phyloP scores from a whole-genome alignment of 768 basidiomycete genomes.

The Panaeolus cyanescens region DNA sequence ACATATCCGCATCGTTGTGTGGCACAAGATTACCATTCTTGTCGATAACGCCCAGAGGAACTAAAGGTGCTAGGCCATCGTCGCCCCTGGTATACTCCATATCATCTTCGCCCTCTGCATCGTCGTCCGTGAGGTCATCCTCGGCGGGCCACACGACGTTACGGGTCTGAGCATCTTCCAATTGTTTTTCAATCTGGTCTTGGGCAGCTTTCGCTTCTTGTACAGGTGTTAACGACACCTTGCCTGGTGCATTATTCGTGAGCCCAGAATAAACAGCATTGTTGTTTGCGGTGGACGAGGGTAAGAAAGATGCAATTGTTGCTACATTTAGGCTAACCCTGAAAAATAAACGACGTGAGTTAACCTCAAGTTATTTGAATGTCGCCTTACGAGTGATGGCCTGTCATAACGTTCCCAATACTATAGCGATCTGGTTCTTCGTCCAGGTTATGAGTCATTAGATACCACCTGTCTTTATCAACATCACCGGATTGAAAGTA shows the following conservation, averaged over 20 bases:
- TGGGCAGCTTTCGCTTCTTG: slow-evolving; percentile 56
- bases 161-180: slow-evolving; percentile 60
- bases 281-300: slow-evolving; percentile 61
- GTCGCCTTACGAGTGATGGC: slow-evolving; percentile 66
- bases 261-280: slow-evolving; percentile 53
- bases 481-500: slow-evolving; percentile 73
- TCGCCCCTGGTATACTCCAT: slow-evolving; percentile 43
- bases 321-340: slow-evolving; percentile 74
- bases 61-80: slow-evolving; percentile 34
- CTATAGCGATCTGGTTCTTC: slow-evolving; percentile 77
- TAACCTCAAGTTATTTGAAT: background rate
- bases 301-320: slow-evolving; percentile 75
- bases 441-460: slow-evolving; percentile 72
- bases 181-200: slow-evolving; percentile 61
- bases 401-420: slow-evolving; percentile 68
- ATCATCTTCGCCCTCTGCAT: slow-evolving; percentile 65
- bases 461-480: slow-evolving; percentile 76
- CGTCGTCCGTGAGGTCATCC: slow-evolving; percentile 53
- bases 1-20: slow-evolving; percentile 23
- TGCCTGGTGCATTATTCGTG: slow-evolving; percentile 33
- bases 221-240: slow-evolving; percentile 51
- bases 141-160: slow-evolving; percentile 69
- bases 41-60: slow-evolving; percentile 61
- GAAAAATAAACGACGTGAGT: background rate
- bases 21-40: slow-evolving; percentile 57